A percentile compares a stretch with the other conserved stretches of the same genome.
Evolutionary conservation across 169 alveolate genomes (phyloP).

Genomic region (Plasmodium yoelii): DNA sequence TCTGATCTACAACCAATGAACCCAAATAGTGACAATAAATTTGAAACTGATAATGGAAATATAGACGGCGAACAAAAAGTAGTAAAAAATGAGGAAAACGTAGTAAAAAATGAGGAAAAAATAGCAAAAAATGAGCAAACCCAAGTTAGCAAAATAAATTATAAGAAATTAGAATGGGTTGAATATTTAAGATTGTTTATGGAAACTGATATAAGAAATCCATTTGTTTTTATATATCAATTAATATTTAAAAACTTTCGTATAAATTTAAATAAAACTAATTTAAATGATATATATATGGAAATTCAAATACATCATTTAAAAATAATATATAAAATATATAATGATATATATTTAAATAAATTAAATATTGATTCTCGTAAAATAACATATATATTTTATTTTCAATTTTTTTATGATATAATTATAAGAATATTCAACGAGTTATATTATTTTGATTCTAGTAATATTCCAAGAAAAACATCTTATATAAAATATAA

Average conservation of each 20-base stretch:
- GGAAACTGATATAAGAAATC: slow-evolving; percentile 15
- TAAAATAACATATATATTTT: slow-evolving; percentile 21
- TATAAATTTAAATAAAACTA: slow-evolving; percentile 6
- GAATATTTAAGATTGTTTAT: slow-evolving; percentile 40
- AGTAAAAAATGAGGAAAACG: background rate
- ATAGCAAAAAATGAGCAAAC: background rate
- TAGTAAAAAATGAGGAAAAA: background rate
- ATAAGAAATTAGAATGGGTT: slow-evolving; percentile 19
- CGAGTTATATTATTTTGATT: slow-evolving; percentile 60
- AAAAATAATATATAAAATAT: slow-evolving; percentile 13
- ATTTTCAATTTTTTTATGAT: slow-evolving; percentile 55
- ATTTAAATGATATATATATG: slow-evolving; percentile 22
- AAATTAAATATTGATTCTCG: slow-evolving; percentile 22
- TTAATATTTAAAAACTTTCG: slow-evolving; percentile 52
- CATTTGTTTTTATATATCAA: slow-evolving; percentile 50
- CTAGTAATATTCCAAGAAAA: slow-evolving; percentile 60
- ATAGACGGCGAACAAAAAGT: background rate
- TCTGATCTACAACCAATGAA: too few relatives aligned
- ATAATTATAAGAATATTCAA: slow-evolving; percentile 45
- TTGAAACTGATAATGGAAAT: background rate
- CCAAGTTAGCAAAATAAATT: background rate
- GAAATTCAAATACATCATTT: slow-evolving; percentile 48
- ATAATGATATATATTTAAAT: slow-evolving; percentile 19
- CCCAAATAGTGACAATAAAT: background rate
- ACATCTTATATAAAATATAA: slow-evolving; percentile 36